Conservation (phyloP, 2,329 filamentous ascomycete genomes). For the Pseudogymnoascus pannorum region DNA sequence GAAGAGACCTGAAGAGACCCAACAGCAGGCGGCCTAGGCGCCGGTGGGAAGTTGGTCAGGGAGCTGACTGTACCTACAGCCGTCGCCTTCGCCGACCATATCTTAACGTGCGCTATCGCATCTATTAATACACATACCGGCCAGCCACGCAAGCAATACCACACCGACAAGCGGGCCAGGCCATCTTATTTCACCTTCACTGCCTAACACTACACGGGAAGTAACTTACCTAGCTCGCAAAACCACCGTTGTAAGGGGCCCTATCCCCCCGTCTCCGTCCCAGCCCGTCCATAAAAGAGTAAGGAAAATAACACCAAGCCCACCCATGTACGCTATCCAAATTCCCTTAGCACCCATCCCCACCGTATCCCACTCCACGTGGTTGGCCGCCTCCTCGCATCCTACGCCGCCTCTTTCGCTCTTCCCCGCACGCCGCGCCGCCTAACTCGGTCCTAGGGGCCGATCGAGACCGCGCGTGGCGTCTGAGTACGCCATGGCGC, state of each 20-base stretch:
- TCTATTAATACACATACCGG: neutral
- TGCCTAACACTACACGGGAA: no score
- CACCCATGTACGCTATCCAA: neutral
- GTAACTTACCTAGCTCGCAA: neutral
- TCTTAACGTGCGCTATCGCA: neutral
- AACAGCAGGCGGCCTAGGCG: neutral
- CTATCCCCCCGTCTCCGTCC: neutral
- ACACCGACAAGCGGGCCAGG: neutral
- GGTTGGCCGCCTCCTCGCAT: conserved; percentile 3
- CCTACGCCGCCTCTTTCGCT: neutral
- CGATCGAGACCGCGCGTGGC: conserved; percentile 1
- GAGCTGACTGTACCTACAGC: neutral
- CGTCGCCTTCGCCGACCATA: no score
- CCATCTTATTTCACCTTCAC: neutral
- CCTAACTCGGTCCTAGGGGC: neutral
- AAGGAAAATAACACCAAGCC: neutral
- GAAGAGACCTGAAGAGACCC: neutral
- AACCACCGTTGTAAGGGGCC: neutral
- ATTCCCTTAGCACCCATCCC: neutral
- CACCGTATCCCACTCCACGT: neutral
- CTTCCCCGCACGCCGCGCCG: neutral
- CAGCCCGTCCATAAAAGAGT: neutral
- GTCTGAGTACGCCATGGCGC: neutral
- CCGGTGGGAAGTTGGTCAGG: neutral
- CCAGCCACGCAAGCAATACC: neutral